Percentiles rank a stretch among this genome's conserved stretches.
Evolutionary conservation across 1,139 yeast genomes (phyloP).

Genomic region (Suhomyces bolitotheri): DNA sequence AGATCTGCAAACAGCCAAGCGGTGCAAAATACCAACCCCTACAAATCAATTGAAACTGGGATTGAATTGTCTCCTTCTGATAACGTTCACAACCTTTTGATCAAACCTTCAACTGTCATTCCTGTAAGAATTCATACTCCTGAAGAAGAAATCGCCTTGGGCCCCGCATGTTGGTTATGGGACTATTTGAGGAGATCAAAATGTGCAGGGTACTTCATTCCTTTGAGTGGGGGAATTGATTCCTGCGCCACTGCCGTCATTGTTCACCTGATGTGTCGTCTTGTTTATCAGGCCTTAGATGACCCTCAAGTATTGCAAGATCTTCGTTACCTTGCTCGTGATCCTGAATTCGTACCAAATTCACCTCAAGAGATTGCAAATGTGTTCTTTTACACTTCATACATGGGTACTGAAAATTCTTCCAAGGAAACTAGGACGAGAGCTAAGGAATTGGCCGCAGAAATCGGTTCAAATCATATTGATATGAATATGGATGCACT

Average conservation of each 20-base stretch:
- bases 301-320: slow-evolving; percentile 71
- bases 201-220: slow-evolving; percentile 88
- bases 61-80: slow-evolving; percentile 61
- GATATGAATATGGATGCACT: slow-evolving; percentile 88
- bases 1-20: slow-evolving; percentile 83
- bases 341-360: slow-evolving; percentile 61
- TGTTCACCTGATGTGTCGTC: slow-evolving; percentile 89
- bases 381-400: slow-evolving; percentile 81
- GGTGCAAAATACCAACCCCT: slow-evolving; percentile 48
- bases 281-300: slow-evolving; percentile 68
- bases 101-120: slow-evolving; percentile 59
- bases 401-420: slow-evolving; percentile 95
- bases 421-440: slow-evolving; percentile 81
- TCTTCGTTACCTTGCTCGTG: slow-evolving; percentile 61
- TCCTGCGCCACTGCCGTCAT: slow-evolving; percentile 96
- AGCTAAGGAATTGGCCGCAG: slow-evolving; percentile 73
- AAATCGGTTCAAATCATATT: slow-evolving; percentile 85
- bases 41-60: slow-evolving; percentile 61
- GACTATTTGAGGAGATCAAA: slow-evolving; percentile 89
- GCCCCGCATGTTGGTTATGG: slow-evolving; percentile 99
- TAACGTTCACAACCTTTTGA: slow-evolving; percentile 57
- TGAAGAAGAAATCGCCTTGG: slow-evolving; percentile 94
- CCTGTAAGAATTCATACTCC: slow-evolving; percentile 70
- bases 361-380: slow-evolving; percentile 76
- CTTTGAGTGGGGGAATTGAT: slow-evolving; percentile 96